phyloP scores from a whole-genome alignment of 1,284 basidiomycete genomes.

The Apiotrichum siamense region DNA sequence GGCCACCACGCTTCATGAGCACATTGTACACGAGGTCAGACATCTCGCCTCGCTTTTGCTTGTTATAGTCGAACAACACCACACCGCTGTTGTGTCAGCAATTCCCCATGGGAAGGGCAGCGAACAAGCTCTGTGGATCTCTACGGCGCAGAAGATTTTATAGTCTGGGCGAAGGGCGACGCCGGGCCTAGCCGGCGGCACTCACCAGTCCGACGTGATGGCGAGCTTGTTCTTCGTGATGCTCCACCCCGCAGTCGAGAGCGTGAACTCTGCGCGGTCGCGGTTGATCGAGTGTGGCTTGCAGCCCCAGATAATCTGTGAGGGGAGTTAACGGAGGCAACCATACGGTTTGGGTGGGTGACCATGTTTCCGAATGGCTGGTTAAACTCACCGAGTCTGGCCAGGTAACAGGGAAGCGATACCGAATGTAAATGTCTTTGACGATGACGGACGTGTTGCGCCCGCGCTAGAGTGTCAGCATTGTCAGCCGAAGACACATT shows the following conservation, averaged over 20 bases:
- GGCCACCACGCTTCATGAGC: constrained; percentile 17
- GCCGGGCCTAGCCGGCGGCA: too few relatives aligned
- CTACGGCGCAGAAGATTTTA: too few relatives aligned
- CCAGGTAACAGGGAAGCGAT: constrained; percentile 40
- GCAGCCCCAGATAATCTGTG: constrained; percentile 35
- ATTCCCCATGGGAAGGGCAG: too few relatives aligned
- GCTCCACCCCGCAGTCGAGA: constrained; percentile 34
- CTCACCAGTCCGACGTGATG: constrained; percentile 22
- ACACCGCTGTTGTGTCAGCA: constrained; percentile 25
- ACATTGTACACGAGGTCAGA: constrained; percentile 25
- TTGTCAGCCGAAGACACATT: background rate
- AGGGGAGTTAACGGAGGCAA: background rate
- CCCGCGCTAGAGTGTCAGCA: constrained; percentile 25
- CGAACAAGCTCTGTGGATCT: too few relatives aligned
- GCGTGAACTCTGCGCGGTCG: constrained; percentile 30
- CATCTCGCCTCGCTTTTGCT: constrained; percentile 36
- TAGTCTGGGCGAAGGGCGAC: too few relatives aligned
- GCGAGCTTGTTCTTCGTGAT: constrained; percentile 34
- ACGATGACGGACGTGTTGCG: constrained; percentile 36
- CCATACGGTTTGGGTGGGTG: background rate
- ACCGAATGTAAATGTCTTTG: constrained; percentile 24
- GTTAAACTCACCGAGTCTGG: constrained; percentile 37
- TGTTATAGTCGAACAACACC: constrained; percentile 46
- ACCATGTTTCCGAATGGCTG: too few relatives aligned
- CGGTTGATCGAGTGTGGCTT: constrained; percentile 32